Conservation (phyloP, 2,329 filamentous ascomycete species). For the Escovopsis sp. region DNA sequence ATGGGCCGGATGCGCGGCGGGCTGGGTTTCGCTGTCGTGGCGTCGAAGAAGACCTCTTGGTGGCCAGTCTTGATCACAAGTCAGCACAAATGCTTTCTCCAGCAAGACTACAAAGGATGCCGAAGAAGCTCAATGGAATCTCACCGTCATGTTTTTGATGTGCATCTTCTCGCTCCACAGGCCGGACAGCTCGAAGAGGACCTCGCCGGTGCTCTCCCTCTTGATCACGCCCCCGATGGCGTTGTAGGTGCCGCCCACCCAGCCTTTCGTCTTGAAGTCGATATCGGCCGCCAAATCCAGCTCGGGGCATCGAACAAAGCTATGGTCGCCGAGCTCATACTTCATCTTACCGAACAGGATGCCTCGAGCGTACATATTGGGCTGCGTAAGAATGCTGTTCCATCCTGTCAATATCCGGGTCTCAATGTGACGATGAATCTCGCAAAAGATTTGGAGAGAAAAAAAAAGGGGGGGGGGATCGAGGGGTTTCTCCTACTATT, state of each 20-base stretch:
- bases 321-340: slow-evolving; percentile 94
- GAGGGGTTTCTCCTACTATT: slow-evolving; percentile 61
- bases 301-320: slow-evolving; percentile 82
- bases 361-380: slow-evolving; percentile 96
- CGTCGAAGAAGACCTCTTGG: slow-evolving; percentile 82
- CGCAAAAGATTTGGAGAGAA: slow-evolving; percentile 6
- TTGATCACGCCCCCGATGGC: slow-evolving; percentile 86
- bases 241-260: slow-evolving; percentile 92
- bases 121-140: no score
- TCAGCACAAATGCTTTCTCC: background rate
- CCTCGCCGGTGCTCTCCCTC: slow-evolving; percentile 72
- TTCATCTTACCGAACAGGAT: slow-evolving; percentile 99
- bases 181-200: slow-evolving; percentile 82
- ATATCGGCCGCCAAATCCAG: slow-evolving; percentile 76
- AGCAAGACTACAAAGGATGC: background rate
- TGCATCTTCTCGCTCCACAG: slow-evolving; percentile 93
- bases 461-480: background rate
- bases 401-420: background rate
- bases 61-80: slow-evolving; percentile 54
- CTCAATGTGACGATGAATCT: no score
- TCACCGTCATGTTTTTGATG: slow-evolving; percentile 66
- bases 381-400: slow-evolving; percentile 73
- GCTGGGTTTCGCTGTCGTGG: slow-evolving; percentile 60
- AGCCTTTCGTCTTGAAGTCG: slow-evolving; percentile 97
- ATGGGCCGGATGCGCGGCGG: slow-evolving; percentile 61